Percentiles rank a stretch among this genome's conserved stretches.
These are phyloP conservation scores for Aspergillus quadricinctus DNA, from an alignment of 2,329 filamentous ascomycete genomes.

Conservation along the genomic window DNA sequence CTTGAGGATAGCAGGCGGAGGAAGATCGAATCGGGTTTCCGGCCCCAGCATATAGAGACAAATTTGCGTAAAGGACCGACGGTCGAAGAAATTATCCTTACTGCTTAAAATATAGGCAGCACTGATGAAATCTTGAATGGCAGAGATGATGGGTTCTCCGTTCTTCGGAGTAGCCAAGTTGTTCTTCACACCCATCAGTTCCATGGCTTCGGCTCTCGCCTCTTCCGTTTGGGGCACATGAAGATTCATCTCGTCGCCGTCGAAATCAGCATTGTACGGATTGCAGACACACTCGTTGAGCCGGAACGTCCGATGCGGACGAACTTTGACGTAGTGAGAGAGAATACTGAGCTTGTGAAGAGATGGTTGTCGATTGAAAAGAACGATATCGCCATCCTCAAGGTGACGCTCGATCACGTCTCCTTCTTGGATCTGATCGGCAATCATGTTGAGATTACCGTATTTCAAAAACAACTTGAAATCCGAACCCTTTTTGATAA, in stretches of 20 bases:
- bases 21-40: conserved; percentile 72
- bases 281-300: conserved; percentile 98
- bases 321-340: conserved; percentile 86
- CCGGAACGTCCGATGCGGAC: conserved; percentile 92
- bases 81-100: conserved; percentile 90
- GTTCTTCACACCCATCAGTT: conserved; percentile 96
- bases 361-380: conserved; percentile 97
- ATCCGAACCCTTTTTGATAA: conserved; percentile 66
- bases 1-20: conserved; percentile 79
- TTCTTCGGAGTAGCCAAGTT: conserved; percentile 96
- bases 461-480: conserved; percentile 74
- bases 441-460: conserved; percentile 65
- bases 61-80: conserved; percentile 81
- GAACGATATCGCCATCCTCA: conserved; percentile 89
- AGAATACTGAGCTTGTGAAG: conserved; percentile 99
- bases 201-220: conserved; percentile 88
- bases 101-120: conserved; percentile 85
- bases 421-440: conserved; percentile 70
- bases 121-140: conserved; percentile 99
- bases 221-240: conserved; percentile 98
- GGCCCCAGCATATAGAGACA: conserved; percentile 92
- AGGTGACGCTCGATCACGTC: conserved; percentile 93
- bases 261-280: conserved; percentile 98
- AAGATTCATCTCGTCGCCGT: conserved; percentile 98
- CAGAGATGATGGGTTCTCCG: conserved; percentile 94